phyloP scores from a whole-genome alignment of 2,329 filamentous ascomycete genomes.

The Orbilia brochopaga region DNA sequence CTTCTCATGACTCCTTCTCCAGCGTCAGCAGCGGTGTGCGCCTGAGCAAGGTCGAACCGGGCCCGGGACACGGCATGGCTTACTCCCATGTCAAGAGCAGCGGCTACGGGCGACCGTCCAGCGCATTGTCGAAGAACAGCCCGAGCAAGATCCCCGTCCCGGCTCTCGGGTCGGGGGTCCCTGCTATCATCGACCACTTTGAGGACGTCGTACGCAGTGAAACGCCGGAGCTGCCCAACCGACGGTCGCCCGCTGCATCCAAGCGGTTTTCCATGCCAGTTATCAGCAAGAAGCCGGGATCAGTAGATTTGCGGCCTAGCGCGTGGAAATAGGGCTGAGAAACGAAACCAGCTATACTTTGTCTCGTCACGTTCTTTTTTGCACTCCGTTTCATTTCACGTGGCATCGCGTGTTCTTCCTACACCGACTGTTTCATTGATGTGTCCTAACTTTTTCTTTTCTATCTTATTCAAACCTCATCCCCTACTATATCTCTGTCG shows the following conservation, averaged over 20 bases:
- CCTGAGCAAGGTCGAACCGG: conserved; percentile 21
- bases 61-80: conserved; percentile 11
- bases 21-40: conserved; percentile 26
- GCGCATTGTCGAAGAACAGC: conserved; percentile 28
- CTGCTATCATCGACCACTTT: neutral
- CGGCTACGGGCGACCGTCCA: conserved; percentile 35
- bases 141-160: conserved; percentile 38
- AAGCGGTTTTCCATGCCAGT: conserved; percentile 48
- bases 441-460: neutral
- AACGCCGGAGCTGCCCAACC: conserved; percentile 31
- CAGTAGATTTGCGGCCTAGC: conserved; percentile 29
- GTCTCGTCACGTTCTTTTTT: neutral
- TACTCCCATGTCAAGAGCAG: conserved; percentile 44
- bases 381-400: neutral
- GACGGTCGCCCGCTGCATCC: conserved; percentile 8
- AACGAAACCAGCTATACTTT: neutral
- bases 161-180: neutral
- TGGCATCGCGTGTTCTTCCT: neutral
- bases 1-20: conserved; percentile 44
- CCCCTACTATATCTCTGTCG: neutral
- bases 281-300: conserved; percentile 40
- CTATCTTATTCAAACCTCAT: neutral
- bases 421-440: neutral
- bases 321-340: conserved; percentile 23
- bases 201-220: conserved; percentile 8